phyloP scores from a whole-genome alignment of 1,284 basidiomycete species.

The Ganoderma lucidum region DNA sequence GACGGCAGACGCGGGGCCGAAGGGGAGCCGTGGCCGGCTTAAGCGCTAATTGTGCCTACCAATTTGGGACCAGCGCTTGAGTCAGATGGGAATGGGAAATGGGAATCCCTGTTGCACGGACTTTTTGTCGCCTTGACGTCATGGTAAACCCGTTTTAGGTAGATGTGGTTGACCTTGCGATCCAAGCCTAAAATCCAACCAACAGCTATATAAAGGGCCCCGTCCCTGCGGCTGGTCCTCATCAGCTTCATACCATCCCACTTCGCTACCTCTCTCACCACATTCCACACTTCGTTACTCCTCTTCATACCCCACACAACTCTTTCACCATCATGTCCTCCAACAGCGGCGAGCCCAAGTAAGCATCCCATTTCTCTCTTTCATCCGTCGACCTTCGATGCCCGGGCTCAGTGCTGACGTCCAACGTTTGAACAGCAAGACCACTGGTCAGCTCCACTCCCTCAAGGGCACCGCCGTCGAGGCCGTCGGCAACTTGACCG shows the following conservation, averaged over 20 bases:
- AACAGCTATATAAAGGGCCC: constrained; percentile 3
- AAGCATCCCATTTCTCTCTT: constrained; percentile 3
- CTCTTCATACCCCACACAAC: not conserved
- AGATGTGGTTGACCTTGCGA: constrained; percentile 7
- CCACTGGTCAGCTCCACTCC: constrained; percentile 69
- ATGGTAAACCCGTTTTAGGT: not conserved
- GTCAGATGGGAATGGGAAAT: no score
- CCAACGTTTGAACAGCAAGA: constrained; percentile 54
- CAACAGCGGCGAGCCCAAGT: constrained; percentile 35
- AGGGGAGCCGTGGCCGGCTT: no score
- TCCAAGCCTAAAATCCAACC: not conserved
- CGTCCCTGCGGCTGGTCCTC: not conserved
- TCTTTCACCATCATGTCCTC: constrained; percentile 24
- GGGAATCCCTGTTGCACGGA: no score
- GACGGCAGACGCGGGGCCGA: no score
- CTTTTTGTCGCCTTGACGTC: constrained; percentile 7
- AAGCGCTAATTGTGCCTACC: no score
- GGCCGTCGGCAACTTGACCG: constrained; percentile 59
- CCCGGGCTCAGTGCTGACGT: not conserved
- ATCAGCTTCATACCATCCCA: constrained; percentile 4
- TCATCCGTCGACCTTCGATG: no score
- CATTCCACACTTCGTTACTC: not conserved
- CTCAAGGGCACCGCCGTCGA: constrained; percentile 69
- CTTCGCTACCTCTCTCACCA: not conserved
- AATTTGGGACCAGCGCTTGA: no score